Evolutionary conservation across 306 rosid genomes (phyloP).

Genomic region (Gastrolobium villosum): DNA sequence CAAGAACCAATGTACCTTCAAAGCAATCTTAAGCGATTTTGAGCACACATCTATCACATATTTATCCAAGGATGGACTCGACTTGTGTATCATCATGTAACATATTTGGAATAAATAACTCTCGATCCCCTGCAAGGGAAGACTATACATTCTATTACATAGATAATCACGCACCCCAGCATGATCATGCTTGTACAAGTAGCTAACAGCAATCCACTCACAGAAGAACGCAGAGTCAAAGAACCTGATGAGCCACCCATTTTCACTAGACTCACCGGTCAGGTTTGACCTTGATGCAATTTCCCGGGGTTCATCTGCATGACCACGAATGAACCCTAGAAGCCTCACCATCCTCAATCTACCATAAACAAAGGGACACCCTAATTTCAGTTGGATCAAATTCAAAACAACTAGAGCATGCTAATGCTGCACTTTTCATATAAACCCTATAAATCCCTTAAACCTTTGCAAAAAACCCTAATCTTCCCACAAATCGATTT

Average conservation of each 20-base stretch:
- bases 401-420: constrained; percentile 42
- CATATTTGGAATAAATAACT: constrained; percentile 98
- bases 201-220: constrained; percentile 99
- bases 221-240: constrained; percentile 98
- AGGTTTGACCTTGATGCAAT: constrained; percentile 73
- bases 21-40: constrained; percentile 89
- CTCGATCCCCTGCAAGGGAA: constrained; percentile 91
- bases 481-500: constrained; percentile 21
- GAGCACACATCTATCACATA: constrained; percentile 94
- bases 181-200: constrained; percentile 96
- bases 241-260: constrained; percentile 98
- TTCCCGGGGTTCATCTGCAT: constrained; percentile 83
- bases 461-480: constrained; percentile 61
- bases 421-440: constrained; percentile 35
- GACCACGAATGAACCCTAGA: constrained; percentile 77
- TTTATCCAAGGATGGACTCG: constrained; percentile 95
- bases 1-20: constrained; percentile 97
- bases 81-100: constrained; percentile 95
- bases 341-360: constrained; percentile 88
- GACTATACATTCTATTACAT: constrained; percentile 95
- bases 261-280: constrained; percentile 83
- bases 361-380: constrained; percentile 55
- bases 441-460: constrained; percentile 50
- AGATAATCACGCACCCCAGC: constrained; percentile 96
- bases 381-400: constrained; percentile 52